Conservation (phyloP, 2,329 filamentous ascomycete species). For the Myriangium duriaei region DNA sequence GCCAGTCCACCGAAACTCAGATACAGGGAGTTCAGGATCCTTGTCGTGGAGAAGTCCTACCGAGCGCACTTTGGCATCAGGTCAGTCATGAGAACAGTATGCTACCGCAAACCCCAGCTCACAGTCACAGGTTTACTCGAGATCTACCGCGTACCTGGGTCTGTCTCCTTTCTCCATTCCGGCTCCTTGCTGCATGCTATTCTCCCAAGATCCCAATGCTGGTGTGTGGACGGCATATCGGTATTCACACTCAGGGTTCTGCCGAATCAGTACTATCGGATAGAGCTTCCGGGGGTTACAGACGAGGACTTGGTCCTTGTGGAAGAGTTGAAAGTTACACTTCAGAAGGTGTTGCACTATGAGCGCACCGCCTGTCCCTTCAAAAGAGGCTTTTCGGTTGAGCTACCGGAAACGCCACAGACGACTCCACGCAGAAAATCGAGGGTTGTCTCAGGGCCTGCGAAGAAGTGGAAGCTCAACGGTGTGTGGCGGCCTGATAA, state of each 20-base stretch:
- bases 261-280: conserved; percentile 76
- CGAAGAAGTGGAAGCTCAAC: conserved; percentile 38
- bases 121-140: conserved; percentile 50
- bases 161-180: conserved; percentile 79
- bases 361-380: conserved; percentile 86
- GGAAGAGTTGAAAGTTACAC: conserved; percentile 53
- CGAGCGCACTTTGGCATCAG: conserved; percentile 69
- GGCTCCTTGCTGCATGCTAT: conserved; percentile 75
- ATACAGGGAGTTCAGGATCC: conserved; percentile 38
- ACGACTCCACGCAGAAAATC: conserved; percentile 51
- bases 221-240: conserved; percentile 76
- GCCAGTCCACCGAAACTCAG: conserved; percentile 18
- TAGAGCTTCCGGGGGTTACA: conserved; percentile 62
- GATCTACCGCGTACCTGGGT: conserved; percentile 76
- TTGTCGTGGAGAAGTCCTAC: conserved; percentile 63
- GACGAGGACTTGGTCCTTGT: conserved; percentile 52
- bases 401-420: conserved; percentile 57
- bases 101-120: not conserved
- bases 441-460: conserved; percentile 50
- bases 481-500: conserved; percentile 37
- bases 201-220: conserved; percentile 79
- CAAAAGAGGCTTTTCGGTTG: conserved; percentile 59
- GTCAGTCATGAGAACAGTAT: conserved; percentile 31
- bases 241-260: conserved; percentile 82
- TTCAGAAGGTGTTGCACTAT: conserved; percentile 65